phyloP scores from a whole-genome alignment of 225 moss, liverwort and hornwort species.

The Marchantia paleacea region DNA sequence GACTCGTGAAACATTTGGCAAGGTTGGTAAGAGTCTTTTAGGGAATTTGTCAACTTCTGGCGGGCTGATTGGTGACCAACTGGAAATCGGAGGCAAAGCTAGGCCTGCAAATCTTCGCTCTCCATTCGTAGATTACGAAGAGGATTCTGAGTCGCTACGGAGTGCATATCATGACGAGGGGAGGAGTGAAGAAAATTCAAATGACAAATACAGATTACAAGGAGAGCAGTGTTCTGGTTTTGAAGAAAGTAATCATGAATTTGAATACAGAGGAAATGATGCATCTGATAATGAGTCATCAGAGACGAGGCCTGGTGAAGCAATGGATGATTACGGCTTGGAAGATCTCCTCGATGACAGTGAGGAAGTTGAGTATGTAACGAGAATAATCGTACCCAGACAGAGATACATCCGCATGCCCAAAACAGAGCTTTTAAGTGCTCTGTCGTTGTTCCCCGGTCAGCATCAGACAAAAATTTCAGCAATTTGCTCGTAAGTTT shows the following conservation, averaged over 20 bases:
- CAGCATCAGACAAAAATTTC: conserved; percentile 40
- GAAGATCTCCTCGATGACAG: conserved; percentile 26
- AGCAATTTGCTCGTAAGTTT: conserved; percentile 60
- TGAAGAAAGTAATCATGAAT: neutral
- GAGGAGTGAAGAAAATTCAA: neutral
- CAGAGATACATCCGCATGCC: conserved; percentile 71
- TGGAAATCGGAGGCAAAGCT: neutral
- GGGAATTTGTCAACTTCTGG: neutral
- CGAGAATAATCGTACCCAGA: conserved; percentile 77
- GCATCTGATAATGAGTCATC: neutral
- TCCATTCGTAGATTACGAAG: neutral
- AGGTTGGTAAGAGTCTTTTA: neutral
- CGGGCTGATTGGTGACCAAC: neutral
- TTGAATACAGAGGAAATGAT: neutral
- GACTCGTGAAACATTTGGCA: neutral
- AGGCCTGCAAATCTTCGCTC: neutral
- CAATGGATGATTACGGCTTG: conserved; percentile 19
- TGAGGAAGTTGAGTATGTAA: conserved; percentile 54
- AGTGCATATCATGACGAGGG: neutral
- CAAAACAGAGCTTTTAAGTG: conserved; percentile 82
- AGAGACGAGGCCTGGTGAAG: neutral
- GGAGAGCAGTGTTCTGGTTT: neutral
- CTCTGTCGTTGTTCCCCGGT: conserved; percentile 49
- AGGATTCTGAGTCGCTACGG: neutral
- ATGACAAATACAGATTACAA: neutral